Evolutionary conservation across 768 basidiomycete species (phyloP).

Genomic region (Aureoboletus auriporus): DNA sequence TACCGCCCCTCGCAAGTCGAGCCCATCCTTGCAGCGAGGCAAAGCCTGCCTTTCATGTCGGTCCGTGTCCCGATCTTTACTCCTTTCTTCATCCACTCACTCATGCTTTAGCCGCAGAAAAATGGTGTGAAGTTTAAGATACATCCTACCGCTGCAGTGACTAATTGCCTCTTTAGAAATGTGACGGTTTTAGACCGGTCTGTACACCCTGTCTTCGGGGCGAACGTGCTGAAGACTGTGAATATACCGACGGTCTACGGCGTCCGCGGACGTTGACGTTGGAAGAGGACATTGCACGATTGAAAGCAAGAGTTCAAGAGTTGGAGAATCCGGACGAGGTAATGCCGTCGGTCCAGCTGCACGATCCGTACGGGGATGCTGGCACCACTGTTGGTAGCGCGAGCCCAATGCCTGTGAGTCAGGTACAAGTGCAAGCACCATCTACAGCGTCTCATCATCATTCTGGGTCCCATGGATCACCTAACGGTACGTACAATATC

Average conservation of each 20-base stretch:
- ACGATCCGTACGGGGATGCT: slow-evolving; percentile 42
- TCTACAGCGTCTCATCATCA: neutral
- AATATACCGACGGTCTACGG: slow-evolving; percentile 62
- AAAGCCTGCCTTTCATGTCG: slow-evolving; percentile 52
- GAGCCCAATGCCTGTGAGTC: neutral
- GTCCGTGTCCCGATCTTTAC: slow-evolving; percentile 25
- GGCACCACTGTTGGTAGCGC: neutral
- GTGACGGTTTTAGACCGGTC: slow-evolving; percentile 59
- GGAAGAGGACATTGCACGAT: slow-evolving; percentile 53
- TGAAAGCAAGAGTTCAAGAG: slow-evolving; percentile 55
- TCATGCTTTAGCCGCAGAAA: slow-evolving; percentile 40
- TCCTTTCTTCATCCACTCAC: neutral
- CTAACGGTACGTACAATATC: slow-evolving; percentile 2
- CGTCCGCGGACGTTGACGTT: slow-evolving; percentile 57
- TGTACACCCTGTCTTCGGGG: slow-evolving; percentile 61
- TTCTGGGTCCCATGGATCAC: neutral
- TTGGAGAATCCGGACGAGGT: slow-evolving; percentile 49
- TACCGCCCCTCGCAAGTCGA: neutral
- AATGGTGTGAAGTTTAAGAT: slow-evolving; percentile 32
- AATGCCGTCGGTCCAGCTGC: slow-evolving; percentile 45
- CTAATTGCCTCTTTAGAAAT: slow-evolving; percentile 42
- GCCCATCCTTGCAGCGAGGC: slow-evolving; percentile 39
- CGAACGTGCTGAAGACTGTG: slow-evolving; percentile 63
- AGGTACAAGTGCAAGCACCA: neutral
- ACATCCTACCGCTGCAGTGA: too few species aligned